Conservation (phyloP, 2,329 filamentous ascomycete species). For the Colletotrichum filicis region DNA sequence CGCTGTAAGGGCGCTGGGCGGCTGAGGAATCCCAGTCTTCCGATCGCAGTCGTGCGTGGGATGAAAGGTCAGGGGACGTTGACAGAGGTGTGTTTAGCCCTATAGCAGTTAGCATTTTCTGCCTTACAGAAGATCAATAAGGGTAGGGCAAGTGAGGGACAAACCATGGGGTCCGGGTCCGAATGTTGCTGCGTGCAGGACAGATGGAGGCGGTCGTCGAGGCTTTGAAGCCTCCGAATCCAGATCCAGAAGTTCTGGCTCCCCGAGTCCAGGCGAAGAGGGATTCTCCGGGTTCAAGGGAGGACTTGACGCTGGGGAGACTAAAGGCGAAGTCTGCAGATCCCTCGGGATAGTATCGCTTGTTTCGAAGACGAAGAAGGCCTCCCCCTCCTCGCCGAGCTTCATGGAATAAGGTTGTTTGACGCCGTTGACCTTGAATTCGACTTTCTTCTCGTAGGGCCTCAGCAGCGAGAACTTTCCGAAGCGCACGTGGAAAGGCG, state of each 20-base stretch:
- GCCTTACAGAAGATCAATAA: not conserved
- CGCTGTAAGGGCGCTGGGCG: constrained; percentile 61
- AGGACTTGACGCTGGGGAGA: constrained; percentile 90
- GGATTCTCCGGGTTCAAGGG: constrained; percentile 64
- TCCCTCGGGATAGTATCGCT: constrained; percentile 91
- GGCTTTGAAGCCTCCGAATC: constrained; percentile 57
- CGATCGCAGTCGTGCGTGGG: constrained; percentile 56
- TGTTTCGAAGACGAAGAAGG: constrained; percentile 99
- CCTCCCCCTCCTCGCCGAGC: constrained; percentile 94
- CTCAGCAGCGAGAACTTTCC: constrained; percentile 97
- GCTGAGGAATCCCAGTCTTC: constrained; percentile 60
- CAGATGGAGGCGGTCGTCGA: constrained; percentile 57
- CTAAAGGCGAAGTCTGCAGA: constrained; percentile 92
- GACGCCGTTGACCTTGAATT: constrained; percentile 92
- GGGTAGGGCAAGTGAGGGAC: not conserved
- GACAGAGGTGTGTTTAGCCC: constrained; percentile 64
- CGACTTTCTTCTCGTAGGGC: constrained; percentile 98
- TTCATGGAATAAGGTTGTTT: constrained; percentile 99
- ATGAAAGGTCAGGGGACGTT: constrained; percentile 60
- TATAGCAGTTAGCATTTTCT: constrained; percentile 38
- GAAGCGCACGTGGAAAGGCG: constrained; percentile 98
- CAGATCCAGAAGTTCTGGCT: constrained; percentile 77
- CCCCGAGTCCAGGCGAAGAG: constrained; percentile 63
- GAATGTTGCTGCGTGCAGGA: constrained; percentile 49
- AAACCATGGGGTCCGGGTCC: constrained; percentile 45